A percentile compares a stretch with the other conserved stretches of the same genome.
Conservation (phyloP, 371 early-diverging fungal species). For the Ordospora colligata region DNA sequence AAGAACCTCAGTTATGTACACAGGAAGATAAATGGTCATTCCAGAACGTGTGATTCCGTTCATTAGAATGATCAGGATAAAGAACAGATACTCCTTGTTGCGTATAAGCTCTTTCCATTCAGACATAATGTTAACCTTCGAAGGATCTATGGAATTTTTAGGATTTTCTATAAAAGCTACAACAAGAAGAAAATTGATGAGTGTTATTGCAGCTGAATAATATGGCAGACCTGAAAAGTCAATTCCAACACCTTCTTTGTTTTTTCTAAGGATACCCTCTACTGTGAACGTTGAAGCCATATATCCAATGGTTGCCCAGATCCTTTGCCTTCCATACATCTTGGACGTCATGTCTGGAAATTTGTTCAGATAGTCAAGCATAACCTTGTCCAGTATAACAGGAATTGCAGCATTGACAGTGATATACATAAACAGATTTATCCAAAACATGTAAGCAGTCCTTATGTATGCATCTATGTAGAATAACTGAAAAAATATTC, state of each 20-base stretch:
- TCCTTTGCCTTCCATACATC: conserved; percentile 60
- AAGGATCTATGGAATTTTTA: not conserved
- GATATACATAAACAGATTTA: conserved; percentile 49
- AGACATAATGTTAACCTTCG: conserved; percentile 13
- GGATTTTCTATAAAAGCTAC: conserved; percentile 20
- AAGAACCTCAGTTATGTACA: conserved; percentile 53
- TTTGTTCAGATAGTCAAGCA: conserved; percentile 55
- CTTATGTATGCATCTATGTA: conserved; percentile 24
- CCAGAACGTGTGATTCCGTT: conserved; percentile 61
- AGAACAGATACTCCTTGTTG: conserved; percentile 59
- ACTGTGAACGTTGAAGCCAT: conserved; percentile 42
- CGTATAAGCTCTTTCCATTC: conserved; percentile 45
- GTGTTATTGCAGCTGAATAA: conserved; percentile 42
- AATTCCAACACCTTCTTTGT: not conserved
- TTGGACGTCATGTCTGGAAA: conserved; percentile 45
- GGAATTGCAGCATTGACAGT: conserved; percentile 33
- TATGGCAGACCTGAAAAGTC: conserved; percentile 45
- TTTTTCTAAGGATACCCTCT: conserved; percentile 30
- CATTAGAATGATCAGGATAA: conserved; percentile 61
- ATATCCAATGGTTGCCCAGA: conserved; percentile 61
- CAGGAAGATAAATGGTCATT: conserved; percentile 58
- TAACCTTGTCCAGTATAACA: conserved; percentile 57
- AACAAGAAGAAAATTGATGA: not conserved
- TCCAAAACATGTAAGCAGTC: conserved; percentile 31
- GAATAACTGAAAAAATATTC: conserved; percentile 54